Evolutionary conservation across 345 rosid genomes (phyloP), one percentile per base, ranked within the genome.

Genomic region (Eucalyptus paniculata): DNA sequence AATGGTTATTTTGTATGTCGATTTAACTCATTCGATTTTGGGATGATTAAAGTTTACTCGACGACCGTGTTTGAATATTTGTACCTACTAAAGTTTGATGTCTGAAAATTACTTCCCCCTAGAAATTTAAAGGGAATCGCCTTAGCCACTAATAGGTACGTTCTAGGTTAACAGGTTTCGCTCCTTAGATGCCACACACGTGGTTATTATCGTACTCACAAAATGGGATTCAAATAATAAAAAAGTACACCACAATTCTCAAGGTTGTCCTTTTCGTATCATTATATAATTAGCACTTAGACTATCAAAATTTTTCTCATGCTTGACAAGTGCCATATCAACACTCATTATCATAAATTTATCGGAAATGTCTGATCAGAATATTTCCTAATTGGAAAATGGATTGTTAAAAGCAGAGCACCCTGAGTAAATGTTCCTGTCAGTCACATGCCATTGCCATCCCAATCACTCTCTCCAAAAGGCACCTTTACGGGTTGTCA

Each of bases 21-120:
- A 12, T 62, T 30, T 28, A 28, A 62, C 69, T 28, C 32, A 62
- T 28, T 62, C 1, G 17, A 2, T 60, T 1, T 60, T 28, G 8
- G 32, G 67, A 60, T 60, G 67, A 60, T 28, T 60, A 28, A 26
- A 28, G 67, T 28, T 60, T 60, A 28, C 4, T 6, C 67, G 7
- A 0, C 0, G n/a, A 28, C 7, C 8, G 1, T 6, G 67, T 65
- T 0, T 3, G 19, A n/a, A 65, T 7, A 65, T n/a, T 1, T 15
- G 3, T 65, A 65, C 37, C 72, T n/a, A n/a, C 37, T 65, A 0
- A 30, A 65, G 19, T 65, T 30, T 65, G 72, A 65, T 30, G 72
- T 65, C 34, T 1, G 5, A 62, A 60, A 60, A 1, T 28, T 60
- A 28, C 67, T 60, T 24, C 16, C 67, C 28, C n/a, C 4, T 0